Base-by-base conservation (phyloP, 2,329 filamentous ascomycete genomes). In the Scedosporium minutisporum region DNA sequence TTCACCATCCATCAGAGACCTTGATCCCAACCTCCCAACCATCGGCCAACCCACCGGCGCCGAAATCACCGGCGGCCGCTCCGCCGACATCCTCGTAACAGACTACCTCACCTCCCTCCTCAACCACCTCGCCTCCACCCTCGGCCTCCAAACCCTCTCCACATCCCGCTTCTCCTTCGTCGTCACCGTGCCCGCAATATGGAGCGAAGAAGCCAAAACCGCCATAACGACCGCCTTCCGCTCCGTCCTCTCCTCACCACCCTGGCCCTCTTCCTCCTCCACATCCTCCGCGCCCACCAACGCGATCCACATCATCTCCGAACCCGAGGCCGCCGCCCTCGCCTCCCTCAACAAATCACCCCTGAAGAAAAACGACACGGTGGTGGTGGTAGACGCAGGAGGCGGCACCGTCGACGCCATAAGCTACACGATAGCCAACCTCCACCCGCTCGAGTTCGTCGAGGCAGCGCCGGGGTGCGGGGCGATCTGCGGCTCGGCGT, bases 111-210 rank as follows among this genome's bases (percentile, higher is more conserved):
- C 73, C 7, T 79, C 75, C 29, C 73, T 82, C 5, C 76, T 79
- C n/a, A 69, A 73, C 4, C 77, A 85, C 65, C 78, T 82, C 3
- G 72, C 79, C 64, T 72, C 74, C 57, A 73, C 75, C 0, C 69
- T 85, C 1, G 77, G 78, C 2, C 68, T 70, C 1, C 72, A 72
- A 1, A 73, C 80, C 21, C 70, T 82, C 4, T 70, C 71, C 3
- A 76, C 71, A 18, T 82, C 74, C 0, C 74, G 77, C 0, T 75
- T 82, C 65, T 77, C 84, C 62, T 83, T 83, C 63, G 76, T 85
- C 55, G 71, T 85, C 21, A 84, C 83, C 0, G 82, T 85, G 0
- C 83, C 83, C 0, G 82, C 82, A 4, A 81, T 86, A 6, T 86
- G 83, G 83, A 81, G 78, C 44, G 81, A 83, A 55, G 73, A 73